These are phyloP conservation scores for maize (Zea mays) DNA, from an alignment of 176 grass and related monocot species.

Conservation along the genomic window Zm-B73-REFERENCE-NAM-5.0 NC_050103.1:170471501-170472000, in stretches of 20 bases:
- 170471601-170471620: too few relatives aligned
- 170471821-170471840: conserved; percentile 96
- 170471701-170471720: too few relatives aligned
- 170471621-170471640: too few relatives aligned
- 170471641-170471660: too few relatives aligned
- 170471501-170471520: too few relatives aligned
- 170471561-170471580: too few relatives aligned
- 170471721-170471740: too few relatives aligned
- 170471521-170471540: too few relatives aligned
- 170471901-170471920: conserved; percentile 66
- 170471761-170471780: conserved; percentile 24
- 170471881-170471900: conserved; percentile 88
- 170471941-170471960: conserved; percentile 3
- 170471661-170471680: too few relatives aligned
- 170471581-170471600: too few relatives aligned
- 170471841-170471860: conserved; percentile 93
- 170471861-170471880: conserved; percentile 95
- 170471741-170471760: not conserved
- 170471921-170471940: not conserved
- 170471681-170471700: too few relatives aligned
- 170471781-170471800: conserved; percentile 53
- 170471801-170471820: conserved; percentile 90
- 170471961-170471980: not conserved
- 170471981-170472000: conserved; percentile 52
- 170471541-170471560: too few relatives aligned